Evolutionary conservation across 176 grass and related monocot species (phyloP).

Genomic region (Stipa capillata): DNA sequence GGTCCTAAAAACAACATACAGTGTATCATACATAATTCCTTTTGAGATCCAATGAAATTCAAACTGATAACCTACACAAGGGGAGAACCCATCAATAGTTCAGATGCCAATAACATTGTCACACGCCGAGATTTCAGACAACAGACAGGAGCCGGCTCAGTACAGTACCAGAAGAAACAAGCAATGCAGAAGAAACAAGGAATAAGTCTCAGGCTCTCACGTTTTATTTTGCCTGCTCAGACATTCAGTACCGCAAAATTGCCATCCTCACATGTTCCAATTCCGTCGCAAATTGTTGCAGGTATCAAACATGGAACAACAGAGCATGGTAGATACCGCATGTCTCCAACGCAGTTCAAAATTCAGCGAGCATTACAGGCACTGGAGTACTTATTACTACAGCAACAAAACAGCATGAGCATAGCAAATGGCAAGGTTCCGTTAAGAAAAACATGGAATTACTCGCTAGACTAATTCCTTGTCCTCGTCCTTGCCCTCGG

Average conservation of each 20-base stretch:
- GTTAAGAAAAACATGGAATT: background rate
- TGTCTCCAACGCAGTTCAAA: background rate
- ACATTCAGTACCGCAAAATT: background rate
- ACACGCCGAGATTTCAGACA: background rate
- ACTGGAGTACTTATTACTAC: background rate
- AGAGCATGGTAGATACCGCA: background rate
- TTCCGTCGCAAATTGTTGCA: background rate
- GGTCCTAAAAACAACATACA: background rate
- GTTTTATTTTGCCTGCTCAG: background rate
- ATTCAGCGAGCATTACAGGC: background rate
- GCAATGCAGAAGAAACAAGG: no score
- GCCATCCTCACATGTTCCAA: background rate
- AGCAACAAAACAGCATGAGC: background rate
- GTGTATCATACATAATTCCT: background rate
- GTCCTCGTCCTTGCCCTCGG: slow-evolving; percentile 23
- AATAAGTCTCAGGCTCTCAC: background rate
- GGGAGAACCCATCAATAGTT: background rate
- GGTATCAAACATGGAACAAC: background rate
- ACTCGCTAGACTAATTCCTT: background rate
- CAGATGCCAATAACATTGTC: no score
- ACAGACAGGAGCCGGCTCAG: background rate
- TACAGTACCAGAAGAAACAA: background rate
- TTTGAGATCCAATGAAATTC: background rate
- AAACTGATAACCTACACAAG: background rate
- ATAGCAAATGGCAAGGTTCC: background rate